Evolutionary conservation across 768 basidiomycete species (phyloP).

Genomic region (Candolleomyces aberdarensis): DNA sequence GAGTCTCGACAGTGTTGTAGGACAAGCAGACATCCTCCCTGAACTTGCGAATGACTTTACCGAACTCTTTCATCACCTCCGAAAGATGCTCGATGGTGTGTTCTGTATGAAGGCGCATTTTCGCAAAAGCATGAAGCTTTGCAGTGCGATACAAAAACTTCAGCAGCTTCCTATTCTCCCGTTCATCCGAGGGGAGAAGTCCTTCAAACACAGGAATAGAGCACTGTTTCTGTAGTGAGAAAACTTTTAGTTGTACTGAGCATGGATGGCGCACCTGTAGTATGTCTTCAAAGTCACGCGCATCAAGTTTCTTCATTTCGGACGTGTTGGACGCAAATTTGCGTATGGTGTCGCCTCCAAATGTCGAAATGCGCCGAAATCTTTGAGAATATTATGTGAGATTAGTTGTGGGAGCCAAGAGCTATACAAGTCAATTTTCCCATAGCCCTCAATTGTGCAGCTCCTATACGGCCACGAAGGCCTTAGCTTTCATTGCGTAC

Average conservation of each 20-base stretch:
- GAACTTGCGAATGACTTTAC: constrained; percentile 30
- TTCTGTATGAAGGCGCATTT: constrained; percentile 29
- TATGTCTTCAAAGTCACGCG: constrained; percentile 35
- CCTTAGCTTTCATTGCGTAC: too few relatives aligned
- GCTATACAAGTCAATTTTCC: too few relatives aligned
- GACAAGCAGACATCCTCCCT: constrained; percentile 17
- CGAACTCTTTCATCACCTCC: constrained; percentile 22
- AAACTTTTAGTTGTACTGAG: not conserved
- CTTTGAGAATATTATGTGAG: too few relatives aligned
- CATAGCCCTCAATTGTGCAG: too few relatives aligned
- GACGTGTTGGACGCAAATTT: constrained; percentile 27
- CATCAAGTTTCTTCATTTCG: constrained; percentile 30
- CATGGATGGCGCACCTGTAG: constrained; percentile 27
- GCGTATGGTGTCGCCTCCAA: constrained; percentile 25
- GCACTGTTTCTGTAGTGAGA: constrained; percentile 25
- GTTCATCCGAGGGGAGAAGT: constrained; percentile 25
- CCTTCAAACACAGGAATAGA: constrained; percentile 35
- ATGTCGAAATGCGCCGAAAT: constrained; percentile 21
- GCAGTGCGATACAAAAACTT: constrained; percentile 24
- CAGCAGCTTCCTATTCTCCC: constrained; percentile 9
- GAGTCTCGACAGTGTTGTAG: constrained; percentile 33
- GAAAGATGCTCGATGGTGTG: constrained; percentile 21
- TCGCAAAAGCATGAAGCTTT: constrained; percentile 32
- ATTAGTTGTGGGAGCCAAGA: not conserved
- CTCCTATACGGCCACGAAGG: too few relatives aligned